A percentile compares a stretch with the other conserved stretches of the same genome.
These are phyloP conservation scores for Phoenix roebelenii DNA, from an alignment of 176 grass and related monocot species.

Conservation along the genomic window DNA sequence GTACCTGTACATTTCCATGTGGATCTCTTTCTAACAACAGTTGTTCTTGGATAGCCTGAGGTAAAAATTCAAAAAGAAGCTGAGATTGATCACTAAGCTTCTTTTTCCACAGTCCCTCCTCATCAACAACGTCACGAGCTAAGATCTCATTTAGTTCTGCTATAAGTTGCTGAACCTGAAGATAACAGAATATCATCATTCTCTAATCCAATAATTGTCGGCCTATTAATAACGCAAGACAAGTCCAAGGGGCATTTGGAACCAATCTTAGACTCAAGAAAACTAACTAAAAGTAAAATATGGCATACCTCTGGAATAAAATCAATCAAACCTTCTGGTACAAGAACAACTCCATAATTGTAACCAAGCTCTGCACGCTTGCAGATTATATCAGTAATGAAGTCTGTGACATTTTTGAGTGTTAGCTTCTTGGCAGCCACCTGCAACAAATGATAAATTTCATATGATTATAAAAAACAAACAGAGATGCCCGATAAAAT, in stretches of 20 bases:
- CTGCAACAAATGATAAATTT: constrained; percentile 19
- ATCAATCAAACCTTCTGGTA: constrained; percentile 94
- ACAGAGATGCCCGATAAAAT: neutral
- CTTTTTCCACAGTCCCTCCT: constrained; percentile 74
- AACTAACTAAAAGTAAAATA: neutral
- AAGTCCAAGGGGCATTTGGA: no score
- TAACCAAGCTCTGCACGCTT: constrained; percentile 91
- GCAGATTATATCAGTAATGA: constrained; percentile 84
- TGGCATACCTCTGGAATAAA: constrained; percentile 89
- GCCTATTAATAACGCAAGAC: no score
- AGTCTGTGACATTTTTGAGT: constrained; percentile 84
- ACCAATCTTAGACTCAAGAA: neutral
- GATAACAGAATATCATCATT: neutral
- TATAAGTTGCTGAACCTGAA: constrained; percentile 91
- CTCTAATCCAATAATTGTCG: no score
- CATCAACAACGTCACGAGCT: constrained; percentile 86
- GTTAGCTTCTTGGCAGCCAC: constrained; percentile 88
- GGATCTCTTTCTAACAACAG: constrained; percentile 97
- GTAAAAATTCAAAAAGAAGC: constrained; percentile 80
- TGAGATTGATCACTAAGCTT: constrained; percentile 59
- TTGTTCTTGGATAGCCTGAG: constrained; percentile 82
- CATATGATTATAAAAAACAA: neutral
- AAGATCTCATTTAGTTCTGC: constrained; percentile 93
- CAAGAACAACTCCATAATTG: constrained; percentile 97
- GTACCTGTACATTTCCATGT: constrained; percentile 98